phyloP scores from a whole-genome alignment of 2,329 filamentous ascomycete species.

The Beauveria australis region DNA sequence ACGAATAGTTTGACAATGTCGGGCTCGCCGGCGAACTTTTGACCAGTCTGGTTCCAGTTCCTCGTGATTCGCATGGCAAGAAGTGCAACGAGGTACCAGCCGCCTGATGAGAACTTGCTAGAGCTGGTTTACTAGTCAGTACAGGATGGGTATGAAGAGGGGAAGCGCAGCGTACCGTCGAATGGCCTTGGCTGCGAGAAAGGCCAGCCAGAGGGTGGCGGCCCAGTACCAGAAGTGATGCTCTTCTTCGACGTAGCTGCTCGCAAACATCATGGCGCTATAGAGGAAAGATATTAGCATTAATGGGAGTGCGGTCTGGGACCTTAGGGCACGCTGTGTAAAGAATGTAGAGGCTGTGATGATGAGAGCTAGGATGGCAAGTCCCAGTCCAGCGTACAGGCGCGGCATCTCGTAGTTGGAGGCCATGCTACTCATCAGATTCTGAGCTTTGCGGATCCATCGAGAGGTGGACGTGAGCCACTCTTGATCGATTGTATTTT shows the following conservation, averaged over 20 bases:
- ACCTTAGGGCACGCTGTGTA: background rate
- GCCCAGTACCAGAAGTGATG: constrained; percentile 99
- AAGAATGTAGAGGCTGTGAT: constrained; percentile 11
- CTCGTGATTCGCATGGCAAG: constrained; percentile 57
- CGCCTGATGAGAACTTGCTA: constrained; percentile 19
- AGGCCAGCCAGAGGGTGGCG: constrained; percentile 59
- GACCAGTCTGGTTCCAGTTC: constrained; percentile 94
- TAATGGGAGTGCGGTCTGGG: constrained; percentile 28
- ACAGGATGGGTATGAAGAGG: background rate
- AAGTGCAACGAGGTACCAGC: constrained; percentile 41
- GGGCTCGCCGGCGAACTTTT: constrained; percentile 86
- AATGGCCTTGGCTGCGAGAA: constrained; percentile 41
- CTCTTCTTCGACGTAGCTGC: constrained; percentile 96
- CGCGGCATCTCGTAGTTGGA: constrained; percentile 78
- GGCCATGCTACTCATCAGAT: constrained; percentile 77
- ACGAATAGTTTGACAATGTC: constrained; percentile 75
- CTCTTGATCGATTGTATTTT: constrained; percentile 23
- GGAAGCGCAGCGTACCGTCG: constrained; percentile 24
- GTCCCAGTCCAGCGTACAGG: constrained; percentile 40
- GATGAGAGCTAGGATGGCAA: constrained; percentile 34
- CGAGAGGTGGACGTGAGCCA: constrained; percentile 37
- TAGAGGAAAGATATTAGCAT: constrained; percentile 53
- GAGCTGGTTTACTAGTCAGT: constrained; percentile 17
- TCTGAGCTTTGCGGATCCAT: constrained; percentile 68
- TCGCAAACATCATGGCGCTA: constrained; percentile 90